phyloP scores from a whole-genome alignment of 2,329 filamentous ascomycete genomes.

The Ophiosphaerella herpotricha region DNA sequence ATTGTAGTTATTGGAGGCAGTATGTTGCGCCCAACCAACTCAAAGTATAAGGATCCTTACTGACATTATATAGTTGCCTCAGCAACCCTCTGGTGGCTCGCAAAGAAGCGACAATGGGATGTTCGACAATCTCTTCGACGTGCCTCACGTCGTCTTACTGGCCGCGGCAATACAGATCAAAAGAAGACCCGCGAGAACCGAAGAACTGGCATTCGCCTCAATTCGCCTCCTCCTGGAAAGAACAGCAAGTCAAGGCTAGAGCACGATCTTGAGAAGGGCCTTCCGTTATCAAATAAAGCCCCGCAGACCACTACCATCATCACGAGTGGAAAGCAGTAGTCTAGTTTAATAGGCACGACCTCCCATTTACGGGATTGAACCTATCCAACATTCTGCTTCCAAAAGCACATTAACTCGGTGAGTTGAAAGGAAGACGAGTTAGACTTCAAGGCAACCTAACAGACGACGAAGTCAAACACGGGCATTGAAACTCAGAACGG shows the following conservation, averaged over 20 bases:
- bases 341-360: background rate
- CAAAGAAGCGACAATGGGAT: conserved; percentile 85
- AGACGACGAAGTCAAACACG: background rate
- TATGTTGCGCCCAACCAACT: conserved; percentile 49
- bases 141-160: conserved; percentile 59
- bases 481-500: background rate
- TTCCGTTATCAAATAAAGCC: conserved; percentile 25
- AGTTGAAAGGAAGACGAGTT: background rate
- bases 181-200: conserved; percentile 40
- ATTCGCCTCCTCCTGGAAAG: conserved; percentile 38
- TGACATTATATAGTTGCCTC: conserved; percentile 59
- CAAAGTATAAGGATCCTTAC: background rate
- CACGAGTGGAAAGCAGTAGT: conserved; percentile 30
- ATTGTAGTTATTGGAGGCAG: conserved; percentile 66
- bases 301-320: conserved; percentile 42
- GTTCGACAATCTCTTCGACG: conserved; percentile 72
- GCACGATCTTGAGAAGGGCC: conserved; percentile 43
- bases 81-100: conserved; percentile 73
- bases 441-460: no score
- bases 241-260: conserved; percentile 24
- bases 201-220: conserved; percentile 42
- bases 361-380: no score
- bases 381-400: background rate
- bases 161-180: conserved; percentile 38
- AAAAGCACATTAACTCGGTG: background rate